phyloP scores from a whole-genome alignment of 805 yeast species.

The Saccharomycopsis sp. region DNA sequence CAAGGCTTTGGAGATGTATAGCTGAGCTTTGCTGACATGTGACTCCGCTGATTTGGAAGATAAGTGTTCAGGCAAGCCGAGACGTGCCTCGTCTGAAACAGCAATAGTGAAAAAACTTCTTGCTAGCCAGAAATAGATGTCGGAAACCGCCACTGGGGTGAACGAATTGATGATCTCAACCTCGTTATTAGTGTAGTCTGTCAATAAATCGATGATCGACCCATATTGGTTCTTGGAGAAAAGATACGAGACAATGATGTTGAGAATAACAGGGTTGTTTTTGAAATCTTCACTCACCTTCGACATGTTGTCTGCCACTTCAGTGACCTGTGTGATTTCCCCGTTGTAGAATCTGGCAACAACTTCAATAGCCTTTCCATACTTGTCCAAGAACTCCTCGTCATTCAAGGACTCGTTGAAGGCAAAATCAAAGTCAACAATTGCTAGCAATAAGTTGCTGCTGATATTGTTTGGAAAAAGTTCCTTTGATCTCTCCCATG shows the following conservation, averaged over 20 bases:
- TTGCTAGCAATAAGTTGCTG: slow-evolving; percentile 58
- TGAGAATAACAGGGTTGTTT: slow-evolving; percentile 53
- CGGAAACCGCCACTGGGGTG: slow-evolving; percentile 43
- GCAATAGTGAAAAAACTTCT: slow-evolving; percentile 50
- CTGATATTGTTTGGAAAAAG: slow-evolving; percentile 53
- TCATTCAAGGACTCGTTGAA: slow-evolving; percentile 49
- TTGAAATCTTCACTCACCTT: slow-evolving; percentile 35
- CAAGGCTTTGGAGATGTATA: slow-evolving; percentile 63
- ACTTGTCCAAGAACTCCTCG: slow-evolving; percentile 54
- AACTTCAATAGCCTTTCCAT: slow-evolving; percentile 48
- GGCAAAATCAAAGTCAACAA: slow-evolving; percentile 62
- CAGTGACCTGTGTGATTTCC: not conserved
- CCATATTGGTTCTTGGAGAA: slow-evolving; percentile 61
- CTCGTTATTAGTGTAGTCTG: slow-evolving; percentile 30
- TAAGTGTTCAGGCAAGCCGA: not conserved
- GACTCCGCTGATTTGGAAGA: not conserved
- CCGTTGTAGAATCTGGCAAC: slow-evolving; percentile 13
- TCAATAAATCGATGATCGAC: slow-evolving; percentile 49
- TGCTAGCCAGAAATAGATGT: slow-evolving; percentile 79
- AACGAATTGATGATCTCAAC: slow-evolving; percentile 27
- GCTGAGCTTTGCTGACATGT: slow-evolving; percentile 53
- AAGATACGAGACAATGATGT: slow-evolving; percentile 62
- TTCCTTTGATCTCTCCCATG: slow-evolving; percentile 79
- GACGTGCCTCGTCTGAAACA: not conserved
- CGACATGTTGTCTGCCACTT: slow-evolving; percentile 26